A percentile compares a stretch with the other conserved stretches of the same genome.
Conservation (phyloP, 345 rosid species). For the Hevea brasiliensis region DNA sequence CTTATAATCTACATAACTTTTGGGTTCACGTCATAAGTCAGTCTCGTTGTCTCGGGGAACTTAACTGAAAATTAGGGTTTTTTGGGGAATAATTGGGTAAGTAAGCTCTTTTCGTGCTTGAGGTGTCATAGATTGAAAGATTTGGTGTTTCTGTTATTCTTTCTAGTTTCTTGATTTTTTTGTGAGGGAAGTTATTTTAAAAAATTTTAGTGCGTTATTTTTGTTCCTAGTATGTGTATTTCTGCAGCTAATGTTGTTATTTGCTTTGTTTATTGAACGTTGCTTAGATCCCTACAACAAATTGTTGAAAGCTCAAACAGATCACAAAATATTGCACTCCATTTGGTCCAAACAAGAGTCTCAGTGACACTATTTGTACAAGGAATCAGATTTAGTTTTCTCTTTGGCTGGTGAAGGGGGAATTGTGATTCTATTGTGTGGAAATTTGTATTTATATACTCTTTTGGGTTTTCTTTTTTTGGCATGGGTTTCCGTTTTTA, state of each 20-base stretch:
- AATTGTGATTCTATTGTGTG: conserved; percentile 11
- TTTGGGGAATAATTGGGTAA: neutral
- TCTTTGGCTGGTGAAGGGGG: conserved; percentile 32
- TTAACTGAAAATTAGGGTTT: conserved; percentile 33
- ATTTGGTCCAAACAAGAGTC: conserved; percentile 32
- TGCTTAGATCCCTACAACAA: conserved; percentile 47
- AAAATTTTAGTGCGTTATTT: conserved; percentile 4
- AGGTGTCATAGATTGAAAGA: neutral
- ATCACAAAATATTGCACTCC: conserved; percentile 30
- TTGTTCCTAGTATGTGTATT: conserved; percentile 1
- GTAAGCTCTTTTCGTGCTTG: neutral
- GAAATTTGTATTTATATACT: conserved; percentile 13
- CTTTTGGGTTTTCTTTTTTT: conserved; percentile 5
- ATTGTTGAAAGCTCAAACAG: conserved; percentile 43
- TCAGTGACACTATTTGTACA: conserved; percentile 25
- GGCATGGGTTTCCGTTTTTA: conserved; percentile 23
- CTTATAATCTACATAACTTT: conserved; percentile 9
- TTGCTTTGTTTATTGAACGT: conserved; percentile 29
- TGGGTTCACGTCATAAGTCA: neutral
- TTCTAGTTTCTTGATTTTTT: neutral
- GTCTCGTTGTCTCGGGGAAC: neutral
- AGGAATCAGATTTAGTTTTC: conserved; percentile 26
- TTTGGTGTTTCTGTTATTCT: neutral
- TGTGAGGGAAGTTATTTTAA: neutral
- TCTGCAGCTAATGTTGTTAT: conserved; percentile 25